These are phyloP conservation scores for Podospora australis DNA, from an alignment of 495 filamentous ascomycete genomes.

Conservation along the genomic window DNA sequence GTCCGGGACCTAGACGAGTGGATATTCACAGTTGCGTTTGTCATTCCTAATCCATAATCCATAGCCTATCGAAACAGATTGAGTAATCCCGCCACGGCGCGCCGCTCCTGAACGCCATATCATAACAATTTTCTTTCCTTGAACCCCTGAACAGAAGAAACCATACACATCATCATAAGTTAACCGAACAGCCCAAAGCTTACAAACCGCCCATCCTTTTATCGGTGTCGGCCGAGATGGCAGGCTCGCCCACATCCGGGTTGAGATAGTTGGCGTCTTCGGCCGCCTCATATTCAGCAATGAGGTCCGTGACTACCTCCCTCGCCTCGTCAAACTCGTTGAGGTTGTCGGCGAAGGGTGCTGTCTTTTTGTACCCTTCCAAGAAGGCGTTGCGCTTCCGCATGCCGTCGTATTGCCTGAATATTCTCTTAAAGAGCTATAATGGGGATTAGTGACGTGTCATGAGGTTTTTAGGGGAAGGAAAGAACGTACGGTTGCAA, in stretches of 20 bases:
- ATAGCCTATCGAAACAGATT: too few species aligned
- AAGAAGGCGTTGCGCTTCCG: constrained; percentile 95
- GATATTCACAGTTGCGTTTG: too few species aligned
- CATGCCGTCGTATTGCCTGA: constrained; percentile 83
- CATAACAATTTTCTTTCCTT: too few species aligned
- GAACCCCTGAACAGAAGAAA: background rate
- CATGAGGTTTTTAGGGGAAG: background rate
- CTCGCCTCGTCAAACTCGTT: constrained; percentile 92
- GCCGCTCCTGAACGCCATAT: too few species aligned
- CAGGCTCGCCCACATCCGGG: constrained; percentile 49
- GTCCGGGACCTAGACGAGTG: too few species aligned
- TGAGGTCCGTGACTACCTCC: constrained; percentile 79
- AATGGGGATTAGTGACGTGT: background rate
- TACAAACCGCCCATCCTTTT: constrained; percentile 28
- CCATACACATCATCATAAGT: background rate
- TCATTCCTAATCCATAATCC: too few species aligned
- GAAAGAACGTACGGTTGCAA: constrained; percentile 61
- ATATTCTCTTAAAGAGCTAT: constrained; percentile 83
- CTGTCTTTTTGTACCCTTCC: constrained; percentile 90
- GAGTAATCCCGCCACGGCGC: too few species aligned
- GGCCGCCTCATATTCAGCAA: constrained; percentile 92
- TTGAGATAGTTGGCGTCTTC: constrained; percentile 84
- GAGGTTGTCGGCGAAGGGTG: constrained; percentile 83
- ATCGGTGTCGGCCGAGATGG: constrained; percentile 39
- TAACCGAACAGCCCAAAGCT: background rate